Base-by-base conservation (phyloP, 768 basidiomycete species). In the Mycena amicta region DNA sequence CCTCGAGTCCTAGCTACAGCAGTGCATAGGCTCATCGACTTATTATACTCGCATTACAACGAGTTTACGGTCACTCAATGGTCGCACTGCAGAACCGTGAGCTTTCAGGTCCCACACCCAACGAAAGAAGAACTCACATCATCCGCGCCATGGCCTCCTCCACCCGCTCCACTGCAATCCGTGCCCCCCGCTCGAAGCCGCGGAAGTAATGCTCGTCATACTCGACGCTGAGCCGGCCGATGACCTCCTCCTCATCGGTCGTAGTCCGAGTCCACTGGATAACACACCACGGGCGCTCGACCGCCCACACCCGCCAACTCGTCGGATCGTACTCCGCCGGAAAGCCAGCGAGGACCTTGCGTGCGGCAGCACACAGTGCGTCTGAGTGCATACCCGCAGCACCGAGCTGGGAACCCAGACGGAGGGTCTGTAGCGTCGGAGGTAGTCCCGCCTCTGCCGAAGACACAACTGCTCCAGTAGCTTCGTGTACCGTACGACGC, bases 241-340 rank as follows among this genome's bases (percentile, higher is more conserved):
- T 4, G 12, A 20, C 12, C 5, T 16, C 5, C n/a, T 29, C 29
- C 5, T 8, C 31, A 3, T 1, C 28, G 0, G 15, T 25, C 11
- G 11, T 22, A n/a, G 28, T 15, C 20, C 53, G 30, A 23, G 18
- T 50, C 61, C 61, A 63, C 52, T 56, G 45, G 6, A 63, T 39
- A 27, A 30, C 41, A n/a, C 45, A 56, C 61, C 61, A 63, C 46
- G 61, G 61, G 12, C 26, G 31, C 23, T 63, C 61, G 25, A 63
- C 61, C 27, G 51, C 26, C 61, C 61, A 63, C 47, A 50, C 41
- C 4, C 55, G 53, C 61, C 61, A 63, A 3, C 57, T 55, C 51
- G 57, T 63, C 16, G 57, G 61, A 30, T 63, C 61, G 25, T 63
- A 63, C 26, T 16, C 47, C 5, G 20, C 29, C 1, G 61, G 57